These are phyloP conservation scores for Zygosaccharomyces pseudorouxii DNA, from an alignment of 805 yeast genomes.

Conservation along the genomic window DNA sequence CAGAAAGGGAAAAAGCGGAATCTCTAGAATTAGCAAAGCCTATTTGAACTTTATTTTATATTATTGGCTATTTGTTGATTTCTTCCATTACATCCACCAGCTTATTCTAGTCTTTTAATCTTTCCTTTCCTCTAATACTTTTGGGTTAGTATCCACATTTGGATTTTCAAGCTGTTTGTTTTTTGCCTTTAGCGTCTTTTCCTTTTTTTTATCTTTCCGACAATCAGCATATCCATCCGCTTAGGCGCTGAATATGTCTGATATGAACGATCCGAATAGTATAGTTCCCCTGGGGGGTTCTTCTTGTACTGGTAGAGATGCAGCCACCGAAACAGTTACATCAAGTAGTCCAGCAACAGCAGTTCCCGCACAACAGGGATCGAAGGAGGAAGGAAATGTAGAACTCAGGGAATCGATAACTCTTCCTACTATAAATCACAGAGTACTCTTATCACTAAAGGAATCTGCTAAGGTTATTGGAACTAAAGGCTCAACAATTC, in stretches of 20 bases:
- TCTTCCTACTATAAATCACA: constrained; percentile 21
- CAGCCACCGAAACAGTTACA: neutral
- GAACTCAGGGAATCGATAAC: constrained; percentile 1
- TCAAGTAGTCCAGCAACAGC: neutral
- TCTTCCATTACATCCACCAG: neutral
- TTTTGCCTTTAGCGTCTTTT: neutral
- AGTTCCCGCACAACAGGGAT: neutral
- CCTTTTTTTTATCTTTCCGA: neutral
- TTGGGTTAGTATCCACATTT: neutral
- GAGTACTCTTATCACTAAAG: constrained; percentile 68
- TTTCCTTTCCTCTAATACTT: neutral
- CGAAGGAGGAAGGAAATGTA: neutral
- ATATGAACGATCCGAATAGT: neutral
- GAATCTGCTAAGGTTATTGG: constrained; percentile 93
- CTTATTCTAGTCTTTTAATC: neutral
- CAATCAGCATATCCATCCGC: neutral
- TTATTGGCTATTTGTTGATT: neutral
- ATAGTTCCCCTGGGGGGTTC: neutral
- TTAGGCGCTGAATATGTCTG: neutral
- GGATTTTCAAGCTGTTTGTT: neutral
- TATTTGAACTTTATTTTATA: neutral
- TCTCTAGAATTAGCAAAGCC: neutral
- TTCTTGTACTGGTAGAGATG: neutral
- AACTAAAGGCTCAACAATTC: constrained; percentile 73
- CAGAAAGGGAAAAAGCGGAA: neutral